These are phyloP conservation scores for Geotrichum carabidarum DNA, from an alignment of 1,139 yeast species.

Conservation along the genomic window DNA sequence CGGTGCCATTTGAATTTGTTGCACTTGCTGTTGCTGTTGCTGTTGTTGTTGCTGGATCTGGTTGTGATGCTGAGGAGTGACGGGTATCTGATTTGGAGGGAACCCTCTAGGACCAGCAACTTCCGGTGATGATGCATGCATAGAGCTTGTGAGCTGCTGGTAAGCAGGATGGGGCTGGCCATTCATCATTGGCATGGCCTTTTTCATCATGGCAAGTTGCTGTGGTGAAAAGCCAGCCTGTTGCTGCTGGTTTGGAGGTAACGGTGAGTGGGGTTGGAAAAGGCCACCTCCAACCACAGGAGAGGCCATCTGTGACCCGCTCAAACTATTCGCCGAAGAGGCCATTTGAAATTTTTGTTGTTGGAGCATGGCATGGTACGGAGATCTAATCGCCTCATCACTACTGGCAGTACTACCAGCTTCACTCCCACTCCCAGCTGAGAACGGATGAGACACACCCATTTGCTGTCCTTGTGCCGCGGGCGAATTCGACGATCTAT, in stretches of 20 bases:
- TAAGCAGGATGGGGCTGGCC: constrained; percentile 11
- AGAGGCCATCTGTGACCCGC: neutral
- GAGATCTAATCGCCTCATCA: neutral
- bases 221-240: constrained; percentile 6
- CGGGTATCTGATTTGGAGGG: neutral
- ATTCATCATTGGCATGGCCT: neutral
- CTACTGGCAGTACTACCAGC: no score
- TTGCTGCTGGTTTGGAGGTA: neutral
- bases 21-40: constrained; percentile 13
- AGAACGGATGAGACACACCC: neutral
- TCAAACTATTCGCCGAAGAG: neutral
- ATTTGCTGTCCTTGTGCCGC: neutral
- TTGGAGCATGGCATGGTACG: constrained; percentile 5
- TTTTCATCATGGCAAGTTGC: constrained; percentile 4
- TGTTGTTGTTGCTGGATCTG: constrained; percentile 9
- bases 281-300: constrained; percentile 3
- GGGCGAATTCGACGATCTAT: constrained; percentile 6
- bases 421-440: no score
- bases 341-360: constrained; percentile 6
- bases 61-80: constrained; percentile 3
- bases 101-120: neutral
- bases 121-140: neutral
- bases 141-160: neutral
- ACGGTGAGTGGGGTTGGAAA: neutral
- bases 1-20: constrained; percentile 12